Evolutionary conservation across 345 rosid species (phyloP).

Genomic region (Geranium brycei): DNA sequence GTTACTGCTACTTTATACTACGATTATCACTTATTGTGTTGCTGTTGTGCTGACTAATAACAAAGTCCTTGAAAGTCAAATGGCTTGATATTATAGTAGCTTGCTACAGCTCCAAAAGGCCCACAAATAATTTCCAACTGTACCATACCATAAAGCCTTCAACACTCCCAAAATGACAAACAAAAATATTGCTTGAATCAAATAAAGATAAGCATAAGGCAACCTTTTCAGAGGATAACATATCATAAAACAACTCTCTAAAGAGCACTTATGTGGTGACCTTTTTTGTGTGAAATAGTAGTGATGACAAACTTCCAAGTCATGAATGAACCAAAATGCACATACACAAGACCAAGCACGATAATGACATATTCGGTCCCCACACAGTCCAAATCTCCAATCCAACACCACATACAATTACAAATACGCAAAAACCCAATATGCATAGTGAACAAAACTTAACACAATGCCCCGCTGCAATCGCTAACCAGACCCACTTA

Average conservation of each 20-base stretch:
- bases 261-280: neutral
- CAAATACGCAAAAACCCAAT: neutral
- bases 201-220: neutral
- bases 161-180: neutral
- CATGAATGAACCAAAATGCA: neutral
- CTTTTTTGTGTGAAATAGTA: no score
- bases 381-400: neutral
- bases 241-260: neutral
- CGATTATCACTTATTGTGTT: no score
- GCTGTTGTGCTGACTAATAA: no score
- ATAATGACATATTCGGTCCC: neutral
- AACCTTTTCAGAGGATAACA: neutral
- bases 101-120: no score
- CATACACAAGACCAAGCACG: neutral
- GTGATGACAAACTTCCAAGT: neutral
- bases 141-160: no score
- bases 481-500: no score
- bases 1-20: no score
- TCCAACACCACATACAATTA: neutral
- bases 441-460: neutral
- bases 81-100: no score
- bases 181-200: neutral
- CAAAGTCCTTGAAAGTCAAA: no score
- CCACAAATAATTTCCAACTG: no score
- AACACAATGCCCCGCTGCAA: neutral